phyloP scores from a whole-genome alignment of 176 grass and related monocot species.

The Paspalum notatum region DNA sequence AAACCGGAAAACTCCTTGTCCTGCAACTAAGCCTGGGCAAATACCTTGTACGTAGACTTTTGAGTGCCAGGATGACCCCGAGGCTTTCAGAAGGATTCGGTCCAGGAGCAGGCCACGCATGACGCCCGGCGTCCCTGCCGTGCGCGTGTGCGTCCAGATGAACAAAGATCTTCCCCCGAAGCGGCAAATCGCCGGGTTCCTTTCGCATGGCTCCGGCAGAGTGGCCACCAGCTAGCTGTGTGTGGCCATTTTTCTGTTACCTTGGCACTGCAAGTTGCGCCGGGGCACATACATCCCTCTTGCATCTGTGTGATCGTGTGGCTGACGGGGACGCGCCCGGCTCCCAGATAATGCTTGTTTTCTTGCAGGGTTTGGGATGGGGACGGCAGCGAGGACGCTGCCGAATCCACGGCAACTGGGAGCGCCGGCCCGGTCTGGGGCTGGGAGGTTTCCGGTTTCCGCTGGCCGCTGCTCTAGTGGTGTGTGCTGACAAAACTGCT shows the following conservation, averaged over 20 bases:
- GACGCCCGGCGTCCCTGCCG: not conserved
- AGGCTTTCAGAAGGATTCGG: not conserved
- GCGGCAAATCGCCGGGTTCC: not conserved
- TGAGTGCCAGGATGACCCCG: not conserved
- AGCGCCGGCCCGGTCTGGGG: not conserved
- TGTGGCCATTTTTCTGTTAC: slow-evolving; percentile 18
- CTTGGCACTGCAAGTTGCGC: slow-evolving; percentile 10
- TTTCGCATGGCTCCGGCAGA: not conserved
- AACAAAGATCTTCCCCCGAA: not conserved
- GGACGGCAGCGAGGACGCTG: no score
- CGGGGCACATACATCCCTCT: slow-evolving; percentile 18
- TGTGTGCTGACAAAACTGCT: not conserved
- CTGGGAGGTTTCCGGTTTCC: slow-evolving; percentile 25
- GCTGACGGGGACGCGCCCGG: not conserved
- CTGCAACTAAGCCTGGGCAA: slow-evolving; percentile 3
- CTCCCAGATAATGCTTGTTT: slow-evolving; percentile 30
- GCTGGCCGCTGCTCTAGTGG: not conserved
- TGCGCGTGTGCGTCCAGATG: slow-evolving; percentile 9
- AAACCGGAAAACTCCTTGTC: not conserved
- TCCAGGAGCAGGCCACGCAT: slow-evolving; percentile 42
- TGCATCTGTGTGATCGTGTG: not conserved
- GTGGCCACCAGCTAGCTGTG: slow-evolving; percentile 32
- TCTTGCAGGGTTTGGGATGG: not conserved
- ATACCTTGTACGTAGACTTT: slow-evolving; percentile 38
- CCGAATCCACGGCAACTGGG: slow-evolving; percentile 19